phyloP scores from a whole-genome alignment of 1,284 basidiomycete genomes.

The Ustilago curta region DNA sequence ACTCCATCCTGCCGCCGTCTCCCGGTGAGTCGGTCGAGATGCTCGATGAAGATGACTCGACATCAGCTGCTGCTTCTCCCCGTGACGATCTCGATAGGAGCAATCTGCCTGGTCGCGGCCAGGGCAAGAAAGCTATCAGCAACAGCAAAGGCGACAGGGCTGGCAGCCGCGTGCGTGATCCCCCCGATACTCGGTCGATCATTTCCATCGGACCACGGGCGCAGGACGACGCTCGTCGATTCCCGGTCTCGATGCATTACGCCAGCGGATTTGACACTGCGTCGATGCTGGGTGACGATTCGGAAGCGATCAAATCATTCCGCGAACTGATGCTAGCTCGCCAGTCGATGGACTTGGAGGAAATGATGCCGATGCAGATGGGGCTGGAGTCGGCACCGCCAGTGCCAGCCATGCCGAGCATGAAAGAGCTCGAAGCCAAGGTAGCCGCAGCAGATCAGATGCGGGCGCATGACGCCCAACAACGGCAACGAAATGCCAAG shows the following conservation, averaged over 20 bases:
- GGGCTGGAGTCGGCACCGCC: slow-evolving; percentile 43
- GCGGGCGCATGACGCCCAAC: slow-evolving; percentile 9
- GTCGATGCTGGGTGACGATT: slow-evolving; percentile 50
- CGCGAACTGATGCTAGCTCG: slow-evolving; percentile 54
- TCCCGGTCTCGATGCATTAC: slow-evolving; percentile 63
- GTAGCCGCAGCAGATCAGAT: slow-evolving; percentile 32
- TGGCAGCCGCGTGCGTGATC: slow-evolving; percentile 11
- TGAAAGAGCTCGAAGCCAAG: slow-evolving; percentile 37
- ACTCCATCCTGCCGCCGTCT: slow-evolving; percentile 7
- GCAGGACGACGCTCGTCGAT: slow-evolving; percentile 51
- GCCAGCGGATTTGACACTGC: slow-evolving; percentile 56
- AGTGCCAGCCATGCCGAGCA: slow-evolving; percentile 54
- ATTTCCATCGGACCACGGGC: slow-evolving; percentile 45
- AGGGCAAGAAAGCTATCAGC: neutral
- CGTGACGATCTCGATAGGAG: neutral
- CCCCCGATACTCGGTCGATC: slow-evolving; percentile 29
- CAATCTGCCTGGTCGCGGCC: neutral
- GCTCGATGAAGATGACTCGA: slow-evolving; percentile 17
- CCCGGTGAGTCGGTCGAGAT: slow-evolving; percentile 28
- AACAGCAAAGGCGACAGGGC: neutral
- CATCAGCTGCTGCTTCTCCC: neutral
- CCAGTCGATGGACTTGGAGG: slow-evolving; percentile 59
- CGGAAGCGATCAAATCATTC: slow-evolving; percentile 46
- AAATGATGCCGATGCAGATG: slow-evolving; percentile 52
- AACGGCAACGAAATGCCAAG: neutral